Evolutionary conservation across 2,329 filamentous ascomycete genomes (phyloP), one percentile per base, ranked within the genome.

Genomic region (Talaromyces sp.): DNA sequence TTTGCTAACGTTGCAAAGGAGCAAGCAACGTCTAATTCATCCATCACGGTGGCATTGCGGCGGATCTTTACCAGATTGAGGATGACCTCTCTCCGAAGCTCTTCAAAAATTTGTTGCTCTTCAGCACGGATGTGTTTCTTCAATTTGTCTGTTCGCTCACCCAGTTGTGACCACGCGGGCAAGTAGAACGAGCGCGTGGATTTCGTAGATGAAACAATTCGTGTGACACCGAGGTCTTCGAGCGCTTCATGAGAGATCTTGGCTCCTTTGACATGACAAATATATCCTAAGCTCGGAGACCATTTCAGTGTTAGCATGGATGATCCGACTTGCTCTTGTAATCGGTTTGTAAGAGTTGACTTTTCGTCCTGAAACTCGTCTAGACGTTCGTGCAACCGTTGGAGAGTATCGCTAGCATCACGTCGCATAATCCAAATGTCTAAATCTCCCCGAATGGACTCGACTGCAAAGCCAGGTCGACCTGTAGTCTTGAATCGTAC

Each of bases 11-110:
- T 84, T 2, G 95, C 92, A 73, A 96, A 96, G 0, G 92, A 92
- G 63, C 91, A 92, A 2, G 90, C 87, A 43, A 99, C 90, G 77
- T 99, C 95, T 9, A 99, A 85, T 76, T 97, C 93, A 75, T 98
- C 94, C 22, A 99, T 86, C 0, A 97, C 90, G n/a, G 87, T 85
- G 11, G 94, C 93, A 76, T 97, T 98, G 65, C 90, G 90, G 6
- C 95, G 89, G 14, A 99, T 85, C 72, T 90, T 92, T 68, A 97
- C 87, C 3, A 99, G 85, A 71, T 93, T 94, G 56, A 85, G 79
- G 3, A 98, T 88, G 0, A 97, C 93, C 60, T 86, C 83, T 67
- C 88, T 85, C 35, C 94, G 90, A 9, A 99, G 82, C 5, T 84
- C 79, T 64, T 87, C 82, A 70, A 98, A 92, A 8, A 99, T 89